Evolutionary conservation across 371 early-diverging fungal genomes (phyloP), one percentile per base, ranked within the genome.

Genomic region (Lichtheimia ornata): DNA sequence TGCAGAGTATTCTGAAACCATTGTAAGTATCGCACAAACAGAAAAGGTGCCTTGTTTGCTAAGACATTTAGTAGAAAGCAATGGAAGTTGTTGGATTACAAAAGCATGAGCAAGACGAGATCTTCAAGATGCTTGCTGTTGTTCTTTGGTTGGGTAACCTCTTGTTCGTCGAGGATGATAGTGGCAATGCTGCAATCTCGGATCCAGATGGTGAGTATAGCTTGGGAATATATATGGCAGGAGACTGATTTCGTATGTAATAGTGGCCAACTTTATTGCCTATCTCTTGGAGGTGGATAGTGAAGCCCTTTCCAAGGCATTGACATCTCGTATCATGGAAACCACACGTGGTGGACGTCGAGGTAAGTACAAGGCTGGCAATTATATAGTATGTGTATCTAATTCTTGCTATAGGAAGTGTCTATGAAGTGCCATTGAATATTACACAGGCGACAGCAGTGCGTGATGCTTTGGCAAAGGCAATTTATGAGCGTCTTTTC

Each of bases 381-480:
- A 17, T 41, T 25, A 18, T 20, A 4, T 20, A 13, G 9, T 35
- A 4, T 28, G 9, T 15, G 15, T 17, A 24, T 17, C n/a, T 17
- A 15, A 14, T 12, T 41, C 44, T 12, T 7, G 5, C 22, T 51
- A 27, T 47, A 71, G 73, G 74, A n/a, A 78, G 91, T 53, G 77
- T 91, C 2, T 89, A 93, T 71, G 89, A 91, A 60, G 90, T 91
- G 11, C 90, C 94, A 4, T 77, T 96, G 14, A 94, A 94, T 70
- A 62, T 78, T 20, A 87, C 84, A 11, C 94, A 93, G 73, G 94
- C 97, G 27, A 81, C 67, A 11, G 81, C 91, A 25, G 85, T 88
- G 7, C 88, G 97, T 56, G 93, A 98, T 69, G 95, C 95, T 0
- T 83, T 97, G 61, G 83, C 95, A 62, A 92, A 92, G 72, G 82